Conservation (phyloP, 176 grass and related monocot genomes). For the Aechmea fasciata region DNA sequence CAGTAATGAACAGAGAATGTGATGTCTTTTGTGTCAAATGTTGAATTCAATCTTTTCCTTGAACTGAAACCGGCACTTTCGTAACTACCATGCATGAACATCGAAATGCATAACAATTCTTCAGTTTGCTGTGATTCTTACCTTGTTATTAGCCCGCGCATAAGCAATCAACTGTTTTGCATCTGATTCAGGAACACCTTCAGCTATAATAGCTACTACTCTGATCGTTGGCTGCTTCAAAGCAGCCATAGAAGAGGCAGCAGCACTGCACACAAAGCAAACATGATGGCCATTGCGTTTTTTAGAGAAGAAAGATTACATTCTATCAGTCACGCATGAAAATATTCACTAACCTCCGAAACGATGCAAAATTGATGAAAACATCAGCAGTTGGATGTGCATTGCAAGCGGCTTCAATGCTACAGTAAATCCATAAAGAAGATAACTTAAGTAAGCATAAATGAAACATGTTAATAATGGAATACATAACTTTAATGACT, state of each 20-base stretch:
- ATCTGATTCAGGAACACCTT: constrained; percentile 96
- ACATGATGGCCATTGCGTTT: constrained; percentile 10
- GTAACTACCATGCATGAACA: constrained; percentile 18
- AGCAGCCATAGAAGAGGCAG: constrained; percentile 90
- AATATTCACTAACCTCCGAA: constrained; percentile 59
- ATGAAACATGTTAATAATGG: background rate
- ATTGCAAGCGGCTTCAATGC: constrained; percentile 88
- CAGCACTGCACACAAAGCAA: constrained; percentile 55
- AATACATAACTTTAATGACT: background rate
- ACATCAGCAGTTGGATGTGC: constrained; percentile 94
- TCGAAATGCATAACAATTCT: constrained; percentile 7
- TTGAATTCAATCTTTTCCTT: background rate
- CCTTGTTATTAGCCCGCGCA: constrained; percentile 91
- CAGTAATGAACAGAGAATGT: background rate
- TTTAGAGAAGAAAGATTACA: background rate
- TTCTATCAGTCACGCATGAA: background rate
- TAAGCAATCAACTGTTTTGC: constrained; percentile 88
- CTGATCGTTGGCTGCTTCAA: constrained; percentile 87
- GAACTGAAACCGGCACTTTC: background rate
- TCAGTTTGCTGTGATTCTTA: constrained; percentile 16
- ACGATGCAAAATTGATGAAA: constrained; percentile 98
- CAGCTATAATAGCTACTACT: constrained; percentile 94
- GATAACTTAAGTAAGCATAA: background rate
- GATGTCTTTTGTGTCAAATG: background rate
- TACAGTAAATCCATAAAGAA: constrained; percentile 26